Evolutionary conservation across 148 eudicot genomes (phyloP), one percentile per base, ranked within the genome.

Genomic region (Diospyros kaki): DNA sequence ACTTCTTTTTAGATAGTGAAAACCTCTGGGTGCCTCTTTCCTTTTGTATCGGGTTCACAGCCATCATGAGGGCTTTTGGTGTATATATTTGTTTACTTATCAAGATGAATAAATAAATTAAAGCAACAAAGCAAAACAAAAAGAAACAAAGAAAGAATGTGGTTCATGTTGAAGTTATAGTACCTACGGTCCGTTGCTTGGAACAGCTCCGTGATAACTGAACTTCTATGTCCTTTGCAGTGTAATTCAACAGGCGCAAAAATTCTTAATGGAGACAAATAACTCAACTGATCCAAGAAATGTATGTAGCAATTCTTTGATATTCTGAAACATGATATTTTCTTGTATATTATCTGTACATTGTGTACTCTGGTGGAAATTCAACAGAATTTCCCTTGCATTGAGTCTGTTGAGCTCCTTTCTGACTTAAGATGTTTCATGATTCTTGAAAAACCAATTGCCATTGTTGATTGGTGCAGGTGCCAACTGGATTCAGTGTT

Each of bases 221-320:
- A 65, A 3, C 56, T 38, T 69, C 66, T 46, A 58, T 81, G n/a
- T 79, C 43, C 28, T 48, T 41, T 84, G 85, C 97, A 94, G 98
- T 84, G 89, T 80, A 66, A 90, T 94, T 81, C 93, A 85, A 73
- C 93, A 92, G 80, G 83, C 88, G 69, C 97, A 92, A 68, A 92
- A 89, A 66, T 85, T 84, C 77, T 85, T 90, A 79, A 81, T 67
- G 84, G 92, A 90, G 89, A 77, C 91, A 58, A 87, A 75, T 55
- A 86, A 85, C 66, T 83, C 90, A 40, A 74, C 86, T 67, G 90
- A 89, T 83, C 76, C 92, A 68, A 84, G 95, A 90, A 87, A 87
- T 94, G 96, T 94, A 92, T 79, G 92, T 78, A 76, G 75, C 67
- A 39, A 43, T 73, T 4, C 70, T 77, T 80, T 40, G 56, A n/a